A percentile compares a stretch with the other conserved stretches of the same genome.
These are phyloP conservation scores for Akanthomyces muscarius DNA, from an alignment of 2,329 filamentous ascomycete genomes.

Conservation along the genomic window DNA sequence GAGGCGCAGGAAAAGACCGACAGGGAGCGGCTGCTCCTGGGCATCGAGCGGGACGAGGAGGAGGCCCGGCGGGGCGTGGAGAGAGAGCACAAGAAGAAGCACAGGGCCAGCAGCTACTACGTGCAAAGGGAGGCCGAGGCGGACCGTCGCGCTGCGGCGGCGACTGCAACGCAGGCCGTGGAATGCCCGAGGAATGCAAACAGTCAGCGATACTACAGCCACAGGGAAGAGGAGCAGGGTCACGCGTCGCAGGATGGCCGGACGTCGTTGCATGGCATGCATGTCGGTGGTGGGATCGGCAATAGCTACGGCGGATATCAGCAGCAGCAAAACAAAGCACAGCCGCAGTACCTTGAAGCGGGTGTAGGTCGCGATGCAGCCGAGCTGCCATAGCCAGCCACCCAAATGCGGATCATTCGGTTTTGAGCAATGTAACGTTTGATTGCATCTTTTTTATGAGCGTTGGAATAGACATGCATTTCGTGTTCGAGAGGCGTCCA, in stretches of 20 bases:
- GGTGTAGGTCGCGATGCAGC: neutral
- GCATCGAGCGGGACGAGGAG: neutral
- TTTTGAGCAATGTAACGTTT: neutral
- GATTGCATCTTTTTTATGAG: neutral
- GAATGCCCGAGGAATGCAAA: neutral
- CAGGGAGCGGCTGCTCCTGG: neutral
- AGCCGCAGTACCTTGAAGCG: neutral
- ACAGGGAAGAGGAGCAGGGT: neutral
- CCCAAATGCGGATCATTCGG: neutral
- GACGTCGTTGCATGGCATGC: neutral
- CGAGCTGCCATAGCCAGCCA: neutral
- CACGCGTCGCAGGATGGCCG: neutral
- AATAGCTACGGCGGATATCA: neutral
- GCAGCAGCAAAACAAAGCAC: neutral
- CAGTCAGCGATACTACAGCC: neutral
- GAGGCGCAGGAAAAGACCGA: slow-evolving; percentile 36
- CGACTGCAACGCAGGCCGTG: neutral
- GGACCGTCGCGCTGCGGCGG: neutral
- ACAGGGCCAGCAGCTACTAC: neutral
- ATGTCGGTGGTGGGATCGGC: neutral
- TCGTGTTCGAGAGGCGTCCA: neutral
- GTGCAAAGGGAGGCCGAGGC: slow-evolving; percentile 1
- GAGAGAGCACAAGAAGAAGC: neutral
- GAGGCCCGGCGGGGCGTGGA: no score
- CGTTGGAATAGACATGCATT: no score